phyloP scores from a whole-genome alignment of 129 eudicot species.

The Flaveria robusta region DNA sequence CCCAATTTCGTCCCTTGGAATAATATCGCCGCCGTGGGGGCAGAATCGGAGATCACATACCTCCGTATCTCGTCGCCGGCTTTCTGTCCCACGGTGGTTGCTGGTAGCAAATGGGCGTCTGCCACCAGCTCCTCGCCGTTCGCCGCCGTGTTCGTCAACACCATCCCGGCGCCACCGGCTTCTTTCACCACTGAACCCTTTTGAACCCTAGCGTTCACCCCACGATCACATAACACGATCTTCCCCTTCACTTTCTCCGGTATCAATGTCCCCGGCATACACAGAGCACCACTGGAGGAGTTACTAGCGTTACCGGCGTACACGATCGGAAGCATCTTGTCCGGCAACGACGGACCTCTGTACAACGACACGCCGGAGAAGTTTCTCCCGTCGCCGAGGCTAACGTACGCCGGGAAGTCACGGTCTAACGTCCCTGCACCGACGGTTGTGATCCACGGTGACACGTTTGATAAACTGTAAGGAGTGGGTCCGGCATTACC shows the following conservation, averaged over 20 bases:
- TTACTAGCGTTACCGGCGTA: constrained; percentile 91
- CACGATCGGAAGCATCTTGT: constrained; percentile 63
- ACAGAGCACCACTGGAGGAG: constrained; percentile 69
- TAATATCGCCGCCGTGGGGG: constrained; percentile 68
- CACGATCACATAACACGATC: constrained; percentile 88
- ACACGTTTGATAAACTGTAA: constrained; percentile 75
- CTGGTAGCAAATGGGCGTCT: constrained; percentile 87
- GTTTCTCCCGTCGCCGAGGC: constrained; percentile 73
- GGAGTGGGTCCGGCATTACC: constrained; percentile 95
- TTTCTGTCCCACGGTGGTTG: constrained; percentile 80
- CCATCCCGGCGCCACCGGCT: constrained; percentile 94
- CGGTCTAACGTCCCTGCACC: constrained; percentile 98
- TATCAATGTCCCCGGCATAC: constrained; percentile 77
- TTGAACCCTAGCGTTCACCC: constrained; percentile 84
- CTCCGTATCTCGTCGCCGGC: constrained; percentile 60
- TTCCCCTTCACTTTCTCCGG: constrained; percentile 81
- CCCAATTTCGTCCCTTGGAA: constrained; percentile 91
- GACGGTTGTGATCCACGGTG: constrained; percentile 98
- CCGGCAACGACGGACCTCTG: constrained; percentile 54
- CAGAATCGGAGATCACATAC: constrained; percentile 49
- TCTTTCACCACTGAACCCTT: constrained; percentile 84
- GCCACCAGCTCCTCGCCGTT: constrained; percentile 97
- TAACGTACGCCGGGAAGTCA: constrained; percentile 91
- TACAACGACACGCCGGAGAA: constrained; percentile 84
- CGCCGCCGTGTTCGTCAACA: constrained; percentile 86